phyloP scores from a whole-genome alignment of 305 asterid genomes.

The Solanum aculeatissimum region DNA sequence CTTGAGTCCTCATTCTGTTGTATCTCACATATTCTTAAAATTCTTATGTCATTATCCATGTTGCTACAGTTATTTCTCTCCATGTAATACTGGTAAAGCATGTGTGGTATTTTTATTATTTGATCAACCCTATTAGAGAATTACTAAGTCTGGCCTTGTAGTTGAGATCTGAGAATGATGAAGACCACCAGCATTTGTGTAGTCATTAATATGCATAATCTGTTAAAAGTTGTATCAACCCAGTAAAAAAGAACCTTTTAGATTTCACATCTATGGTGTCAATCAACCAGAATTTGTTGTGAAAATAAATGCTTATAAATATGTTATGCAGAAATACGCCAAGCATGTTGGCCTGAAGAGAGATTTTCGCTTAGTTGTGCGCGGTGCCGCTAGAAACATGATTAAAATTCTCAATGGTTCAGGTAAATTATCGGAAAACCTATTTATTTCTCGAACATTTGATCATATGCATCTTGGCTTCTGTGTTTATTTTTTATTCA shows the following conservation, averaged over 20 bases:
- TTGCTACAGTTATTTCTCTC: background rate
- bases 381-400: conserved; percentile 98
- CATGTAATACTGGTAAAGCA: background rate
- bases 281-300: background rate
- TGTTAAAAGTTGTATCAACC: background rate
- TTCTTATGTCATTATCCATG: background rate
- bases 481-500: background rate
- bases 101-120: background rate
- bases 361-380: conserved; percentile 87
- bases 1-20: background rate
- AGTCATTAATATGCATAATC: background rate
- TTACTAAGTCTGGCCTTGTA: background rate
- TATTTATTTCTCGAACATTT: background rate
- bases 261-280: background rate
- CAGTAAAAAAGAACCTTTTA: background rate
- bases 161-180: background rate
- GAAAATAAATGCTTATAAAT: background rate
- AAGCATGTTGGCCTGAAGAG: conserved; percentile 87
- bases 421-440: conserved; percentile 27
- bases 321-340: conserved; percentile 64
- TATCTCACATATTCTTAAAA: background rate
- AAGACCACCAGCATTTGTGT: background rate
- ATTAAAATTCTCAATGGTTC: conserved; percentile 81
- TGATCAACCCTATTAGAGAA: background rate
- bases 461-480: background rate